Percentiles rank a stretch among this genome's conserved stretches.
Conservation (phyloP, 768 basidiomycete genomes). For the Pisolithus marmoratus region DNA sequence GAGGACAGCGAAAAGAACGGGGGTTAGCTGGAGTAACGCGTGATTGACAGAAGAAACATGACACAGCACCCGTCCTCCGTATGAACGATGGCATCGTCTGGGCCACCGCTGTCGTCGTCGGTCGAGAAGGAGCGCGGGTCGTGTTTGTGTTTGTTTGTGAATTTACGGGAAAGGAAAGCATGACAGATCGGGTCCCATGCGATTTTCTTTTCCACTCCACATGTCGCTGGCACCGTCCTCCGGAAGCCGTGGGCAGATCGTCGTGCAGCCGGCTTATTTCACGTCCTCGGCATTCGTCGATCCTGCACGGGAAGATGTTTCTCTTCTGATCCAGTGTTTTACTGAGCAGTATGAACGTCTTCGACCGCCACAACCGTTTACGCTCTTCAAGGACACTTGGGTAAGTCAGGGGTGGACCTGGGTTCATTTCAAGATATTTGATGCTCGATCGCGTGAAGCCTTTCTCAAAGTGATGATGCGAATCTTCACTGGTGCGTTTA, state of each 20-base stretch:
- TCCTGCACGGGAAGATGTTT: slow-evolving; percentile 60
- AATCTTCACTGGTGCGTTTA: slow-evolving; percentile 59
- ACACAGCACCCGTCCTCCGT: slow-evolving; percentile 41
- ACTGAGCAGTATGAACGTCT: slow-evolving; percentile 40
- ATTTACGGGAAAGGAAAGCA: slow-evolving; percentile 19
- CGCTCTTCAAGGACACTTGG: slow-evolving; percentile 71
- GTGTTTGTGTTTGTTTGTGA: slow-evolving; percentile 7
- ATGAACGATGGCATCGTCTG: slow-evolving; percentile 36
- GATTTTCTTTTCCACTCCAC: neutral
- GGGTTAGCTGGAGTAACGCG: slow-evolving; percentile 40
- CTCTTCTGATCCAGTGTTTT: slow-evolving; percentile 46
- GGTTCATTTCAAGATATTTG: slow-evolving; percentile 71
- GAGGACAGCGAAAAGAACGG: slow-evolving; percentile 57
- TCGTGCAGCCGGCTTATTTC: slow-evolving; percentile 71
- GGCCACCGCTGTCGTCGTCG: neutral
- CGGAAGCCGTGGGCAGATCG: slow-evolving; percentile 50
- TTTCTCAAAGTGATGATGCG: slow-evolving; percentile 57
- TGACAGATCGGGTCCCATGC: neutral
- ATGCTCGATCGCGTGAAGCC: slow-evolving; percentile 55
- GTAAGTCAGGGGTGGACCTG: slow-evolving; percentile 61
- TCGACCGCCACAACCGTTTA: slow-evolving; percentile 45
- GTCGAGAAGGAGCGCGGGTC: neutral
- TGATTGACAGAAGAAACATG: slow-evolving; percentile 74
- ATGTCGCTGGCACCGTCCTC: slow-evolving; percentile 49
- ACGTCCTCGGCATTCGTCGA: slow-evolving; percentile 71